These are phyloP conservation scores for Phylloporus rhodoxanthus DNA, from an alignment of 768 basidiomycete species.

Conservation along the genomic window DNA sequence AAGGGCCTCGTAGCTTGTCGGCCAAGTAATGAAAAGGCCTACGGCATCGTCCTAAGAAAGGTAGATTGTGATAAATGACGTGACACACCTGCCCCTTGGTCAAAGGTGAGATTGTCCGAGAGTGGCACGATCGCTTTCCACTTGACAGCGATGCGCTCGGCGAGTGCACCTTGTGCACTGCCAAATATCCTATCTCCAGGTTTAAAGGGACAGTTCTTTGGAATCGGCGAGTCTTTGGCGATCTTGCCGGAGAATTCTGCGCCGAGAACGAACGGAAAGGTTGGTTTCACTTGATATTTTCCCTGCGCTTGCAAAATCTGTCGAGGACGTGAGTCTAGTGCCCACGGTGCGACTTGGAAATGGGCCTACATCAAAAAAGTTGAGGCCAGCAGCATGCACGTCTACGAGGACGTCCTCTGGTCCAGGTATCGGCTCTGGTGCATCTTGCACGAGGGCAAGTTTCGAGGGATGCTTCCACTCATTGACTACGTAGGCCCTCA, in stretches of 20 bases:
- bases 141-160: constrained; percentile 62
- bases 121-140: constrained; percentile 53
- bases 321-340: not conserved
- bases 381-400: constrained; percentile 67
- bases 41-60: constrained; percentile 3
- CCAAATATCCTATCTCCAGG: constrained; percentile 89
- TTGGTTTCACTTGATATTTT: constrained; percentile 80
- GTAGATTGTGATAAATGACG: not conserved
- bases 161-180: constrained; percentile 69
- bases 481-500: constrained; percentile 76
- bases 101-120: constrained; percentile 70
- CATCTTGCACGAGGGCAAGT: constrained; percentile 47
- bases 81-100: constrained; percentile 73
- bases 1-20: constrained; percentile 89
- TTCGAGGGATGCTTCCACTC: constrained; percentile 65
- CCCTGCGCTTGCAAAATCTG: constrained; percentile 85
- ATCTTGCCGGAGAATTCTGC: constrained; percentile 82
- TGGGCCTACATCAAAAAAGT: constrained; percentile 63
- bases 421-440: constrained; percentile 49
- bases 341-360: constrained; percentile 5
- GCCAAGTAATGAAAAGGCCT: constrained; percentile 86
- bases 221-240: constrained; percentile 64
- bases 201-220: constrained; percentile 69
- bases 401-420: constrained; percentile 64
- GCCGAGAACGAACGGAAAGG: constrained; percentile 81